Evolutionary conservation across 768 basidiomycete genomes (phyloP).

Genomic region (Tephrocybe sp.): DNA sequence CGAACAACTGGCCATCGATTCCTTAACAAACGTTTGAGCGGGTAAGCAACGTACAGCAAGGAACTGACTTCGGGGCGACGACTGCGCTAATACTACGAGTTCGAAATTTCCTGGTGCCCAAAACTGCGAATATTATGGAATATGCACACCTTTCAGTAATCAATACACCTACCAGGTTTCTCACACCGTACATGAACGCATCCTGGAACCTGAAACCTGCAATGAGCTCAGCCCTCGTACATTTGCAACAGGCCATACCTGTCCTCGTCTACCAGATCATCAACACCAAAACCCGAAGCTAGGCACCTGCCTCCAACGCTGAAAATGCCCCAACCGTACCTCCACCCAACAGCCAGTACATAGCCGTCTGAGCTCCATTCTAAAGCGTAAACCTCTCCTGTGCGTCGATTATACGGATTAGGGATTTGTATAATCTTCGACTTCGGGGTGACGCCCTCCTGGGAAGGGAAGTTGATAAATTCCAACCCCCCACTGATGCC

Average conservation of each 20-base stretch:
- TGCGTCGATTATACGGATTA: slow-evolving; percentile 53
- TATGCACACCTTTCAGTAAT: background rate
- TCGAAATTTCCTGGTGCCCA: slow-evolving; percentile 95
- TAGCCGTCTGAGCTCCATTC: slow-evolving; percentile 97
- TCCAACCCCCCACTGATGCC: slow-evolving; percentile 65
- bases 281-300: slow-evolving; percentile 71
- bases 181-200: slow-evolving; percentile 80
- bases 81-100: slow-evolving; percentile 68
- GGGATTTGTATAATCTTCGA: slow-evolving; percentile 65
- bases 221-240: slow-evolving; percentile 8
- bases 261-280: slow-evolving; percentile 55
- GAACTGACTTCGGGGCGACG: slow-evolving; percentile 47
- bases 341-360: slow-evolving; percentile 91
- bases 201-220: slow-evolving; percentile 60
- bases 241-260: slow-evolving; percentile 33
- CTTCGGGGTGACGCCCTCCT: slow-evolving; percentile 52
- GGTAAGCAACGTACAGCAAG: background rate
- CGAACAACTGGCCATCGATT: slow-evolving; percentile 70
- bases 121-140: slow-evolving; percentile 51
- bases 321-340: slow-evolving; percentile 86
- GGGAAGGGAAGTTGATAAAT: slow-evolving; percentile 65
- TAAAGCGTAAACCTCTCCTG: slow-evolving; percentile 63
- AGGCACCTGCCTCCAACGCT: slow-evolving; percentile 87
- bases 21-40: slow-evolving; percentile 32
- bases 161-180: slow-evolving; percentile 56